Conservation (phyloP, 2,329 filamentous ascomycete species). For the Byssoonygena ceratinophila region DNA sequence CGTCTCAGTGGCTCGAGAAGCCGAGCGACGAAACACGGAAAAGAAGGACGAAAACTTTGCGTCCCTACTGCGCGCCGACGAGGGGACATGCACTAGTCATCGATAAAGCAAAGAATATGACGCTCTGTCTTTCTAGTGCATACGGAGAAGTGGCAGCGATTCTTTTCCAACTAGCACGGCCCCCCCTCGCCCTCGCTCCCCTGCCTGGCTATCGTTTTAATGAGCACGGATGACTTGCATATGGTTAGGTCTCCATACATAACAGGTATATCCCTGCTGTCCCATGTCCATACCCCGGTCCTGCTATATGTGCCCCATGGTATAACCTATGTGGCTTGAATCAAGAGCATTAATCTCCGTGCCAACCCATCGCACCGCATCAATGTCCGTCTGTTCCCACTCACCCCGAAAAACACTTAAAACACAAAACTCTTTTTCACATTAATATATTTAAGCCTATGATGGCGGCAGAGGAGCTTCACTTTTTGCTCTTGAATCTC, state of each 20-base stretch:
- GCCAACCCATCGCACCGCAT: conserved; percentile 6
- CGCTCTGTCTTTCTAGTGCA: too few relatives aligned
- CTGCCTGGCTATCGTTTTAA: conserved; percentile 1
- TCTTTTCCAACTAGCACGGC: background rate
- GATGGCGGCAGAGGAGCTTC: background rate
- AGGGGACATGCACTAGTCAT: too few relatives aligned
- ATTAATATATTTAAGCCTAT: background rate
- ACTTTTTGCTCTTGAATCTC: too few relatives aligned
- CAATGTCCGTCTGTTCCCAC: conserved; percentile 1
- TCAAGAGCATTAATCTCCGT: conserved; percentile 9
- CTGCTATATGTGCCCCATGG: background rate
- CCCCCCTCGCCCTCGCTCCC: background rate
- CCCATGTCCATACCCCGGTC: background rate
- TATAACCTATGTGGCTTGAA: conserved; percentile 3
- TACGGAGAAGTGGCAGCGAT: too few relatives aligned
- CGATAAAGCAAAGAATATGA: too few relatives aligned
- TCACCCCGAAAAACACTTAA: background rate
- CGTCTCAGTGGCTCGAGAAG: background rate
- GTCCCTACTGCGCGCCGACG: too few relatives aligned
- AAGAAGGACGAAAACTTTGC: background rate
- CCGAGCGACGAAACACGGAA: background rate
- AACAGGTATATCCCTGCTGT: background rate
- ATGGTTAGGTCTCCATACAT: conserved; percentile 5
- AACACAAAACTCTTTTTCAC: background rate
- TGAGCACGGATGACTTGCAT: conserved; percentile 7